phyloP scores from a whole-genome alignment of 345 rosid species.

The Boechera divaricarpa region DNA sequence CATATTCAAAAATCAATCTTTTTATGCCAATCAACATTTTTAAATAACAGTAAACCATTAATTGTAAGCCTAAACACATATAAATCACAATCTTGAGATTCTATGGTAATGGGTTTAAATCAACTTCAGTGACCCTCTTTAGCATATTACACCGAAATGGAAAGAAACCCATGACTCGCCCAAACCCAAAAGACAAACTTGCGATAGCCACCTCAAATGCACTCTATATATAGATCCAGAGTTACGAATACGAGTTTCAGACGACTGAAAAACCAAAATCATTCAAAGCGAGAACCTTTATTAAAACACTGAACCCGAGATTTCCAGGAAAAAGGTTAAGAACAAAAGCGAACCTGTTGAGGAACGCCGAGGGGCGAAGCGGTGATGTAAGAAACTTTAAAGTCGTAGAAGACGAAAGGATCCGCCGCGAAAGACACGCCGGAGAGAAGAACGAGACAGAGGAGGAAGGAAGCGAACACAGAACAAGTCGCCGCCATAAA shows the following conservation, averaged over 20 bases:
- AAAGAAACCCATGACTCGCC: neutral
- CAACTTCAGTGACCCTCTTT: neutral
- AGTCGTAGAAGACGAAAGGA: conserved; percentile 64
- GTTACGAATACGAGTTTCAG: neutral
- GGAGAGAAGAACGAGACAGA: conserved; percentile 58
- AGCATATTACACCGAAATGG: neutral
- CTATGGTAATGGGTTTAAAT: conserved; percentile 4
- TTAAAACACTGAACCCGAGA: neutral
- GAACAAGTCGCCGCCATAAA: conserved; percentile 22
- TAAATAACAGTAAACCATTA: neutral
- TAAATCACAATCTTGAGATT: neutral
- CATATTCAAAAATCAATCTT: neutral
- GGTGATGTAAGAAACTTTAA: conserved; percentile 68
- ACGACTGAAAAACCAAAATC: conserved; percentile 10
- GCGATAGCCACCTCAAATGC: neutral
- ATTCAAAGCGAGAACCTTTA: neutral
- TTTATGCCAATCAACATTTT: neutral
- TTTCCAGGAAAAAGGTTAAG: neutral
- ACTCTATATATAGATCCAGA: neutral
- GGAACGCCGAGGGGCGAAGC: conserved; percentile 84
- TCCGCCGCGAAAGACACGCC: conserved; percentile 64
- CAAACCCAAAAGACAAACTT: conserved; percentile 2
- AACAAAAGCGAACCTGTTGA: conserved; percentile 65
- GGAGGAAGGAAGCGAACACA: conserved; percentile 41
- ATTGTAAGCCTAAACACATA: neutral